Percentiles rank a stretch among this genome's conserved stretches.
These are phyloP conservation scores for Mucor plumbeus DNA, from an alignment of 371 early-diverging fungal genomes.

Conservation along the genomic window DNA sequence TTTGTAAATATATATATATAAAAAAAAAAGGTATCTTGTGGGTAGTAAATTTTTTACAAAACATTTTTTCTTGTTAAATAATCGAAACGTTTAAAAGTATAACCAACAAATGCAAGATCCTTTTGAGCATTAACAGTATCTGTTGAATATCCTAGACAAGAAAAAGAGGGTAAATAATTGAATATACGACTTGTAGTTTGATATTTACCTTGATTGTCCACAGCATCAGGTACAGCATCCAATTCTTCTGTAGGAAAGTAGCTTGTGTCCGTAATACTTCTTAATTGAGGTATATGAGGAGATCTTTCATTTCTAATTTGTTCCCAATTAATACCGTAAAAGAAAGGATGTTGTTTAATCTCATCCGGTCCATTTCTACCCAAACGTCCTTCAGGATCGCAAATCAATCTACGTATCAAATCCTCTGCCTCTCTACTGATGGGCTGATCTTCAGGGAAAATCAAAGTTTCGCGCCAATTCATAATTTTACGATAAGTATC, in stretches of 20 bases:
- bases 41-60: slow-evolving; percentile 44
- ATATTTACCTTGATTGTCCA: slow-evolving; percentile 38
- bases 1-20: neutral
- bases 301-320: slow-evolving; percentile 82
- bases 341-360: slow-evolving; percentile 95
- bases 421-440: slow-evolving; percentile 91
- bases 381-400: slow-evolving; percentile 84
- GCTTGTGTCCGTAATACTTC: slow-evolving; percentile 95
- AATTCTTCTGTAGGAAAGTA: slow-evolving; percentile 97
- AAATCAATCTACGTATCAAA: slow-evolving; percentile 87
- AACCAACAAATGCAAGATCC: slow-evolving; percentile 96
- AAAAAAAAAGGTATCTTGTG: slow-evolving; percentile 4
- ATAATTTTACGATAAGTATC: slow-evolving; percentile 98
- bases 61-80: slow-evolving; percentile 81
- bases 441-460: slow-evolving; percentile 93
- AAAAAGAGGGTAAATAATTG: too few relatives aligned
- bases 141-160: slow-evolving; percentile 33
- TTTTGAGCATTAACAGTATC: slow-evolving; percentile 70
- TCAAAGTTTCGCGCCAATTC: slow-evolving; percentile 89
- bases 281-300: slow-evolving; percentile 94
- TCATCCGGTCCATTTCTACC: slow-evolving; percentile 83
- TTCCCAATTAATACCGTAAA: slow-evolving; percentile 95
- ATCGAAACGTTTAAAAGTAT: slow-evolving; percentile 95
- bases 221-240: slow-evolving; percentile 69
- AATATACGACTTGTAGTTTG: neutral